Evolutionary conservation across 768 basidiomycete genomes (phyloP).

Genomic region (Lentinus brumalis): DNA sequence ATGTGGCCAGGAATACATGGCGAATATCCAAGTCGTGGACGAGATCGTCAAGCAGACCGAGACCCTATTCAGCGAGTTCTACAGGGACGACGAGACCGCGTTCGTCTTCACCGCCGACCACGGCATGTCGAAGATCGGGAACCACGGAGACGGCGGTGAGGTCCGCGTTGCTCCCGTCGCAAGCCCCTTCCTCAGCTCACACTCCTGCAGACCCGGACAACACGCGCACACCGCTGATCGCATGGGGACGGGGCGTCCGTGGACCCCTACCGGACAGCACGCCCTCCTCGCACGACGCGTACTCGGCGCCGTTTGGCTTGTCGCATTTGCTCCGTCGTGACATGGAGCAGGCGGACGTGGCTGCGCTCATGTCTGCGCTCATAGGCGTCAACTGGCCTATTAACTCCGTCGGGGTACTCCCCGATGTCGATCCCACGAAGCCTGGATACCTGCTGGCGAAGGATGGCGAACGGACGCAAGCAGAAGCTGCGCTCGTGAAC

Average conservation of each 20-base stretch:
- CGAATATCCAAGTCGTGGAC: slow-evolving; percentile 81
- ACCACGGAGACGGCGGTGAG: slow-evolving; percentile 82
- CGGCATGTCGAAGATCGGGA: slow-evolving; percentile 87
- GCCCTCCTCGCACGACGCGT: slow-evolving; percentile 66
- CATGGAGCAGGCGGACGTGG: slow-evolving; percentile 82
- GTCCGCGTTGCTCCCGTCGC: background rate
- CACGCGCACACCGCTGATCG: slow-evolving; percentile 81
- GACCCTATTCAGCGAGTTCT: slow-evolving; percentile 61
- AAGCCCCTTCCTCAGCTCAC: slow-evolving; percentile 2
- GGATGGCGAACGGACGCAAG: slow-evolving; percentile 51
- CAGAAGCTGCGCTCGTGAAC: slow-evolving; percentile 62
- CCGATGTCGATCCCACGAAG: slow-evolving; percentile 64
- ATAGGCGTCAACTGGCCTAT: slow-evolving; percentile 76
- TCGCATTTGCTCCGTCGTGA: slow-evolving; percentile 64
- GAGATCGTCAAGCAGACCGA: slow-evolving; percentile 69
- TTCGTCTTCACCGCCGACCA: slow-evolving; percentile 88
- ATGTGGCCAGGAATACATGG: slow-evolving; percentile 72
- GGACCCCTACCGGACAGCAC: slow-evolving; percentile 58
- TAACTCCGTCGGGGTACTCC: slow-evolving; percentile 81
- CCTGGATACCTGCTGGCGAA: slow-evolving; percentile 59
- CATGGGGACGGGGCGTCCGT: slow-evolving; percentile 80
- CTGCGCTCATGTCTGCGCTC: slow-evolving; percentile 75
- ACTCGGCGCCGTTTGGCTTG: slow-evolving; percentile 66
- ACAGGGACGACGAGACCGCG: slow-evolving; percentile 65
- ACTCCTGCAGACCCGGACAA: slow-evolving; percentile 72